These are phyloP conservation scores for Mucor velutinosus DNA, from an alignment of 371 early-diverging fungal genomes.

Conservation along the genomic window DNA sequence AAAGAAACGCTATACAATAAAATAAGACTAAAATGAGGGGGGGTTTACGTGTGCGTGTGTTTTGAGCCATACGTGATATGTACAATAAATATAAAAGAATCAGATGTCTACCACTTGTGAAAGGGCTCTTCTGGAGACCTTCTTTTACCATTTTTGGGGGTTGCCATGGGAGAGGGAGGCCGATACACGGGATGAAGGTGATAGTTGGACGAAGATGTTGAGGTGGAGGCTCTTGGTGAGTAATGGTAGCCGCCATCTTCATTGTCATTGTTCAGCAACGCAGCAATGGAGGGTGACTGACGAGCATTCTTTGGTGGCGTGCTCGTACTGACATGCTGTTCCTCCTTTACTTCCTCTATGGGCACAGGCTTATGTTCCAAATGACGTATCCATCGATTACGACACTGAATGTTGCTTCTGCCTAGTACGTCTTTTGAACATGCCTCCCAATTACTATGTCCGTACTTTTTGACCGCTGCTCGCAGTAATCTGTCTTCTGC, in stretches of 20 bases:
- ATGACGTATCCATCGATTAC: constrained; percentile 49
- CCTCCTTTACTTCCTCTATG: constrained; percentile 1
- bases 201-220: not conserved
- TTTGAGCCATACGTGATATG: not conserved
- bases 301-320: constrained; percentile 31
- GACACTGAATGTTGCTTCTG: constrained; percentile 45
- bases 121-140: constrained; percentile 10
- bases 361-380: constrained; percentile 20
- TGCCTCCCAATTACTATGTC: constrained; percentile 45
- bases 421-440: constrained; percentile 37
- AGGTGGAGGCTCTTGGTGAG: constrained; percentile 21
- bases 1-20: not conserved
- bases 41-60: not conserved
- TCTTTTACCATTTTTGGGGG: constrained; percentile 36
- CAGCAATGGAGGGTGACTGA: constrained; percentile 50
- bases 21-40: not conserved
- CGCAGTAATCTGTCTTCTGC: constrained; percentile 38
- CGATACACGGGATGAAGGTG: constrained; percentile 24
- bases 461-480: constrained; percentile 34
- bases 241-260: constrained; percentile 19
- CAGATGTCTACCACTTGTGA: constrained; percentile 14
- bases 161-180: constrained; percentile 48
- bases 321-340: not conserved
- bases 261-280: constrained; percentile 31
- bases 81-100: not conserved